Evolutionary conservation across 73 alveolate genomes (phyloP), one percentile per base, ranked within the genome.

Genomic region (Paramecium sexaurelia): DNA sequence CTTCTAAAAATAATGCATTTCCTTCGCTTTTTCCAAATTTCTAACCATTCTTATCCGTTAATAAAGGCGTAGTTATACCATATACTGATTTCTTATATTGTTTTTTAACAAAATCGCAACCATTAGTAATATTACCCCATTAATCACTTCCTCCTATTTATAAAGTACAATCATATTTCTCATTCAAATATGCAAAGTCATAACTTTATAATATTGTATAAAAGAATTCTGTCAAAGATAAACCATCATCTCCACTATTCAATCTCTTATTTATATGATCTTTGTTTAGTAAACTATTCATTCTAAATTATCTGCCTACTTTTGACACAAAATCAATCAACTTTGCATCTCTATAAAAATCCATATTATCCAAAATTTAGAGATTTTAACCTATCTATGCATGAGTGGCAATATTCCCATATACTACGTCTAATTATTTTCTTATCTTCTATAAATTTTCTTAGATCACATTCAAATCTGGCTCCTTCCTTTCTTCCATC

Each of bases 91-190:
- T 57, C 39, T 11, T 57, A 57, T 57, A 57, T 27, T 57, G 19
- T 57, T 22, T 47, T 7, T 17, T 92, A n/a, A 92, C 91, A 19
- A 92, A 51, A 32, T 92, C 96, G 11, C 85, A 67, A 8, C 96
- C 96, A 69, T 83, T 83, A 1, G 94, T 92, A 15, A 92, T 92
- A 45, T 92, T 92, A 27, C 95, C 89, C 95, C 96, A 92, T 55
- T 92, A 78, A 75, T 92, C 96, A 90, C 67, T 47, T 11, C 67
- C 67, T 47, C 67, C 67, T 15, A 47, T 47, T 47, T 61, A 51
- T 7, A 75, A 51, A 8, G 68, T 75, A 69, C 95, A 91, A 33
- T 93, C 43, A 51, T 92, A 69, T 15, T 92, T 55, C 29, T 29
- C 39, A 51, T 24, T 22, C 17, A 92, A 32, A 57, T 27, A 45